Base-by-base conservation (phyloP, 202 grass and related monocot species). In the Sporobolus alterniflorus region DNA sequence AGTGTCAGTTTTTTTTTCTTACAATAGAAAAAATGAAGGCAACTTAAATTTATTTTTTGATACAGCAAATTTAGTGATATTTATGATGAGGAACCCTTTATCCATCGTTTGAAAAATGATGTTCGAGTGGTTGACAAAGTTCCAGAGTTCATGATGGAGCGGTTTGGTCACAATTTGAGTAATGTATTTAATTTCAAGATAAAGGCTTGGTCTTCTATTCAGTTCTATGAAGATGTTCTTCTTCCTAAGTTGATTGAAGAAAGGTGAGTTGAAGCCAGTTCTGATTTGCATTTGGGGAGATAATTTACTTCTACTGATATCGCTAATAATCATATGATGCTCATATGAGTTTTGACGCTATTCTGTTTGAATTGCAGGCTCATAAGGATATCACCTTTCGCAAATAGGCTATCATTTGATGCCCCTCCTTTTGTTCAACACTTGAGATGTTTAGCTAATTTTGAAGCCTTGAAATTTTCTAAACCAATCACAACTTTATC, bases 161-260 rank as follows among this genome's bases (percentile, higher is more conserved):
- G 96, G 34, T 99, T 99, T 51, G 91, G 87, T 80, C 69, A 92
- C 83, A 99, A 99, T 77, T 83, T 99, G 89, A 99, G 89, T 82
- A 99, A 99, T 81, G 96, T 90, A 43, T 90, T 87, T 80, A 99
- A 99, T 79, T 99, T 99, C 93, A 99, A 99, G 82, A 92, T 99
- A 79, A 99, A 94, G 88, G 96, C 96, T 78, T 98, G 90, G 90
- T 88, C 96, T 69, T 78, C 92, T 47, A 85, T 98, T 83, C 85
- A 91, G 44, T 99, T 87, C 69, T 99, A 99, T 57, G 90, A 85
- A 74, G 90, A 94, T 78, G 76, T 12, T 84, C 89, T 99, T 85
- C 96, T 99, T 54, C 96, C 96, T 34, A 99, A 96, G 48, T 66
- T 99, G 73, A 76, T 90, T n/a, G 91, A 99, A 84, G 96, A 99